Evolutionary conservation across 441 rosid genomes (phyloP).

Genomic region (Bruguiera hainesii): DNA sequence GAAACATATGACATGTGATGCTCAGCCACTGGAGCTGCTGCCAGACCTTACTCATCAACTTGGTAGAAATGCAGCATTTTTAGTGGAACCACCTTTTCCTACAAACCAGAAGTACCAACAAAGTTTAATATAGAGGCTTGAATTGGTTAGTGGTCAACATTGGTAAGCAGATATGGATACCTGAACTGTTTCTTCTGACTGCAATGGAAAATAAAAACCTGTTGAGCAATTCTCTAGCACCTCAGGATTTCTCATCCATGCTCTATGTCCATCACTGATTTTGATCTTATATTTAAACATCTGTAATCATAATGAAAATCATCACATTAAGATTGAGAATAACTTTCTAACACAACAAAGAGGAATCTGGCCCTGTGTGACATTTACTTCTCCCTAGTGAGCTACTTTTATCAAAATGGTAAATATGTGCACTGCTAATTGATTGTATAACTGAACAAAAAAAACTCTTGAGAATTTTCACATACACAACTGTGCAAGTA

Average conservation of each 20-base stretch:
- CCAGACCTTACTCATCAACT: slow-evolving; percentile 29
- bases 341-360: background rate
- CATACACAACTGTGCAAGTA: background rate
- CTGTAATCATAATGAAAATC: slow-evolving; percentile 30
- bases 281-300: slow-evolving; percentile 75
- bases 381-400: background rate
- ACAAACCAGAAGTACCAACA: slow-evolving; percentile 10
- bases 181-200: slow-evolving; percentile 38
- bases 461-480: background rate
- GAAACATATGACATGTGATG: slow-evolving; percentile 14
- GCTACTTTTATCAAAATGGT: background rate
- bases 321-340: background rate
- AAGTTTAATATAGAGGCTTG: background rate
- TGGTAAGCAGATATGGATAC: slow-evolving; percentile 25
- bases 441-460: background rate
- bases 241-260: slow-evolving; percentile 90
- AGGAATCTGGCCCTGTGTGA: background rate
- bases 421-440: background rate
- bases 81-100: slow-evolving; percentile 58
- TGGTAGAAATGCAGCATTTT: slow-evolving; percentile 68
- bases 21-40: slow-evolving; percentile 15
- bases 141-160: background rate
- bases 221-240: slow-evolving; percentile 67
- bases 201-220: slow-evolving; percentile 68
- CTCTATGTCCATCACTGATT: slow-evolving; percentile 75